phyloP scores from a whole-genome alignment of 345 rosid genomes.

The Corchorus capsularis region DNA sequence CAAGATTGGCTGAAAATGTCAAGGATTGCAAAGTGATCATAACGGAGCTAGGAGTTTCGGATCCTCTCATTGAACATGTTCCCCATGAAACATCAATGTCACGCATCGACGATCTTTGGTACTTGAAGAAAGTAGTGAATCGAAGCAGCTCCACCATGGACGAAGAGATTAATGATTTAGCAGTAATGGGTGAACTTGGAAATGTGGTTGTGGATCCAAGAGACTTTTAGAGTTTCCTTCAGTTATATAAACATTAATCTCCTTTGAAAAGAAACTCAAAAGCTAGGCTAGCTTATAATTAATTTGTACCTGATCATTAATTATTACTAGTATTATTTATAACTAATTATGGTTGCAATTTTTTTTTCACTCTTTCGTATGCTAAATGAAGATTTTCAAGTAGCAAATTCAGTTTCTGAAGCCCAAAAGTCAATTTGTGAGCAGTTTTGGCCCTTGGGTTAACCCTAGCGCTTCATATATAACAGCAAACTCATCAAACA shows the following conservation, averaged over 20 bases:
- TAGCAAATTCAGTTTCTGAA: no score
- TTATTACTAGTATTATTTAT: neutral
- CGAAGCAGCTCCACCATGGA: neutral
- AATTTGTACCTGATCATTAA: neutral
- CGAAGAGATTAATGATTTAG: constrained; percentile 14
- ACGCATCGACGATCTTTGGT: constrained; percentile 53
- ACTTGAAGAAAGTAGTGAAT: constrained; percentile 44
- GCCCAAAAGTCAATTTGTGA: no score
- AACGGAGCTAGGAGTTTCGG: constrained; percentile 44
- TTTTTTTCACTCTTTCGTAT: no score
- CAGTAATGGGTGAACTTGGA: constrained; percentile 31
- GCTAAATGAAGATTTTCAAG: no score
- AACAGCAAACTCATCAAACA: no score
- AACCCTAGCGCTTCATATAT: no score
- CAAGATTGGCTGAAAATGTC: constrained; percentile 39
- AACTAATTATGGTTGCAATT: neutral
- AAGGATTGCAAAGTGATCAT: constrained; percentile 44
- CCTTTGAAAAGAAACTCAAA: neutral
- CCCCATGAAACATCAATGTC: constrained; percentile 38
- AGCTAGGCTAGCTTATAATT: neutral
- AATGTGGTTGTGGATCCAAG: constrained; percentile 67
- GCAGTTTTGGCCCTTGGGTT: no score
- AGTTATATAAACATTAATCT: neutral
- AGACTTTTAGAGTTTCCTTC: constrained; percentile 38
- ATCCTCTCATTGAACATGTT: constrained; percentile 45